Evolutionary conservation across 129 eudicot species (phyloP).

Genomic region (Lactuca sativa): DNA sequence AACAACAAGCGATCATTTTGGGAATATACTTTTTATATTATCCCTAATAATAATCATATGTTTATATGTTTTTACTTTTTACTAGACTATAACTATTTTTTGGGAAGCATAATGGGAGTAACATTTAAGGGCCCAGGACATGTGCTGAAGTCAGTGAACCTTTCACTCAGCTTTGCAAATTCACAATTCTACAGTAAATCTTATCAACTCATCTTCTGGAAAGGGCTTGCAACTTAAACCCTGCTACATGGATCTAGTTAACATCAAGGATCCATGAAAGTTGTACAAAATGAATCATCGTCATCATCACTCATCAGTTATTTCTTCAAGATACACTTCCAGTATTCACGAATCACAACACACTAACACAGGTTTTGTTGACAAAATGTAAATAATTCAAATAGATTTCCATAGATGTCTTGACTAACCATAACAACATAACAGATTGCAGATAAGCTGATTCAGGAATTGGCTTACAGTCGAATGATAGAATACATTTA

Average conservation of each 20-base stretch:
- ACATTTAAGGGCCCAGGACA: background rate
- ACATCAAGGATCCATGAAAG: slow-evolving; percentile 4
- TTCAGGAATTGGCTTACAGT: slow-evolving; percentile 24
- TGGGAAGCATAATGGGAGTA: background rate
- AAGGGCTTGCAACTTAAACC: background rate
- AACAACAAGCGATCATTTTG: too few species aligned
- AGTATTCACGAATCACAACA: background rate
- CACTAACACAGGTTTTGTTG: slow-evolving; percentile 11
- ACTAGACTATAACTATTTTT: too few species aligned
- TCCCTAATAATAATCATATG: too few species aligned
- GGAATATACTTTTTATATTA: too few species aligned
- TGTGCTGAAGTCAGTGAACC: background rate
- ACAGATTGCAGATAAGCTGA: background rate
- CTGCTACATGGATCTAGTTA: background rate
- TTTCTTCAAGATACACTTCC: background rate
- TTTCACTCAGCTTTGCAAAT: background rate
- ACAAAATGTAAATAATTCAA: background rate
- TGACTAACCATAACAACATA: background rate
- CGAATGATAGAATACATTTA: slow-evolving; percentile 14
- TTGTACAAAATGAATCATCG: slow-evolving; percentile 8
- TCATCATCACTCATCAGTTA: slow-evolving; percentile 1
- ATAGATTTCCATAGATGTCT: background rate
- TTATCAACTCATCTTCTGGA: background rate
- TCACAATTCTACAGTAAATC: background rate
- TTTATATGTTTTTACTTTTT: too few species aligned